Base-by-base conservation (phyloP, 257 asterid species). In the Cordia subcordata region DNA sequence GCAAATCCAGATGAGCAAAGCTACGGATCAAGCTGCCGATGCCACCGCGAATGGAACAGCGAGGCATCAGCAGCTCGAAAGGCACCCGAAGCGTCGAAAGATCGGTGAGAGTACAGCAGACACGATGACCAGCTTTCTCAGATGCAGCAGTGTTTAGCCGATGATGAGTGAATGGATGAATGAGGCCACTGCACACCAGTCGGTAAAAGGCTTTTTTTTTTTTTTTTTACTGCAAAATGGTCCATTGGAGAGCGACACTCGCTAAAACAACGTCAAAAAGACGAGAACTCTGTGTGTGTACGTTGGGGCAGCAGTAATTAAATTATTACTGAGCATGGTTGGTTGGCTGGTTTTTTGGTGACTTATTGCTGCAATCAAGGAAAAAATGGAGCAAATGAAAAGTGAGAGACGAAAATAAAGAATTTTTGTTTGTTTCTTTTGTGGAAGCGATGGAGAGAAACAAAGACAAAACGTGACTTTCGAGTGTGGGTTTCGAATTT, bases 11-110 rank as follows among this genome's bases (percentile, higher is more conserved):
- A 27, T 18, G 21, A 67, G 16, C 16, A 27, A 1, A 27, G 35
- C 35, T 27, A n/a, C n/a, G 35, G 6, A 27, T 27, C 35, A n/a
- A n/a, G 19, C 45, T 9, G 17, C 16, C 0, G 60, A 50, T 21
- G 19, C 10, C 14, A 39, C 32, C 1, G 32, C 50, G 10, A 2
- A 42, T 14, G 15, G 8, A 14, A 49, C 65, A 20, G 5, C 32
- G 16, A 14, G 42, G 40, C 42, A n/a, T n/a, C n/a, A n/a, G n/a
- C n/a, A n/a, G n/a, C n/a, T 49, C 0, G 65, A 62, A 45, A 64
- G 63, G 13, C 69, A 49, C 55, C 22, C 32, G 21, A 75, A 75
- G 67, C 64, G 76, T 5, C 69, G 68, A 65, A 75, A 66, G 57
- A 65, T 69, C 39, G 61, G 60, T 68, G 69, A 1, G 35, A 1